Conservation (phyloP, 805 yeast genomes). For the Candida mattraensis region DNA sequence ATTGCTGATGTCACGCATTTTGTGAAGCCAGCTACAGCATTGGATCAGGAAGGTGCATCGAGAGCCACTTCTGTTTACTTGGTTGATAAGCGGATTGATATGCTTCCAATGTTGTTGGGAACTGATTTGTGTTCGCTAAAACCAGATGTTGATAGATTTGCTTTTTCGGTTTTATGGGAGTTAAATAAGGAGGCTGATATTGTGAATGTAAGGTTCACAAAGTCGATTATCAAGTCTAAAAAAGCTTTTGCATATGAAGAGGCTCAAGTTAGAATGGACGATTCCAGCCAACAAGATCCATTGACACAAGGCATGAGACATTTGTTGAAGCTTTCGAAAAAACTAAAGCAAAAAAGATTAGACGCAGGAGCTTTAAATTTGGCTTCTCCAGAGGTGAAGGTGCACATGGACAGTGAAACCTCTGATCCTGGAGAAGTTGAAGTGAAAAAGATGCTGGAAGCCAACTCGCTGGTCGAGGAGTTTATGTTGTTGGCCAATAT, state of each 20-base stretch:
- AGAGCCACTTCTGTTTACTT: constrained; percentile 97
- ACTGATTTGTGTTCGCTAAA: constrained; percentile 93
- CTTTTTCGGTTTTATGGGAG: constrained; percentile 96
- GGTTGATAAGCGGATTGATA: constrained; percentile 97
- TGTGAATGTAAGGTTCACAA: constrained; percentile 73
- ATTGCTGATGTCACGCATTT: constrained; percentile 99
- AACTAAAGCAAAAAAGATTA: constrained; percentile 78
- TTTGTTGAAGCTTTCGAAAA: constrained; percentile 74
- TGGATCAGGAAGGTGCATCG: constrained; percentile 94
- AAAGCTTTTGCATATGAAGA: constrained; percentile 94
- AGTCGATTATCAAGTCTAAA: constrained; percentile 85
- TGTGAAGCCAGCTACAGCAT: constrained; percentile 87
- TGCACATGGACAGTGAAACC: constrained; percentile 95
- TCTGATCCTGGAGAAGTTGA: constrained; percentile 96
- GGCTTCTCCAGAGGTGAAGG: constrained; percentile 98
- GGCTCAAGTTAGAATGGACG: constrained; percentile 92
- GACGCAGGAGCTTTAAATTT: constrained; percentile 95
- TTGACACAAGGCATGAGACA: constrained; percentile 88
- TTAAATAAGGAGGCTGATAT: constrained; percentile 84
- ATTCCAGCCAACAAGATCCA: constrained; percentile 70
- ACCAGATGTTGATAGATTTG: constrained; percentile 93
- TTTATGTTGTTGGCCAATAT: constrained; percentile 97
- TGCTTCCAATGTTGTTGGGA: constrained; percentile 94
- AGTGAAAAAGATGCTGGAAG: constrained; percentile 80
- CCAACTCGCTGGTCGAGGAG: constrained; percentile 96